Evolutionary conservation across 2,329 filamentous ascomycete genomes (phyloP), one percentile per base, ranked within the genome.

Genomic region (Dendryphion nanum): DNA sequence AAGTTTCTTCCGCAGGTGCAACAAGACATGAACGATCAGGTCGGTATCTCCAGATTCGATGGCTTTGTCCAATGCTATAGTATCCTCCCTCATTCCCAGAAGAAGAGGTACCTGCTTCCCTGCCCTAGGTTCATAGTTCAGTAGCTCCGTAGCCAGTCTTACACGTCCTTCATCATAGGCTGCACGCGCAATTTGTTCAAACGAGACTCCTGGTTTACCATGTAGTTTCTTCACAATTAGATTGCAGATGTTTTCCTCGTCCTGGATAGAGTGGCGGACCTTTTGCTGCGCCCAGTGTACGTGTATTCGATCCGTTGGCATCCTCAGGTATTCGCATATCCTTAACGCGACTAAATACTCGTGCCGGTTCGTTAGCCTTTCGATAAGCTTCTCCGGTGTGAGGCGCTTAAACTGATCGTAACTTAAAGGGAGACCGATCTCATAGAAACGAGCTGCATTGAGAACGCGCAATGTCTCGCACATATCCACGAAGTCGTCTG

Each of bases 401-500:
- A 98, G 78, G 5, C 89, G 85, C 48, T 93, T 80, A 62, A 93
- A 97, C 64, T 98, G 91, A 47, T 96, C 90, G 59, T 93, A 95
- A 4, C 90, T 95, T 4, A 98, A 66, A 0, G 91, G 89, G 16
- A 98, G 72, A 2, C 93, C 93, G 37, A 97, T 79, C 55, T 94
- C 86, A 61, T 93, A 97, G 64, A 86, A 94, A 35, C 93, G 83
- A 10, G 91, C 86, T 5, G 91, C 91, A 55, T 96, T 97, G 33
- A 98, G 75, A 0, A 98, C 90, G 13, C 93, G 84, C 13, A 98
- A 71, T 1, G 85, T 93, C 65, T 98, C 91, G 52, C 89, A 95
- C 84, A 96, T 97, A 47, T 97, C 91, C 37, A 98, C 93, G 67
- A 97, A 98, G 49, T 98, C 91, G 58, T 98, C 93, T 59, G 90